These are phyloP conservation scores for Camillea tinctor DNA, from an alignment of 2,329 filamentous ascomycete species.

Conservation along the genomic window DNA sequence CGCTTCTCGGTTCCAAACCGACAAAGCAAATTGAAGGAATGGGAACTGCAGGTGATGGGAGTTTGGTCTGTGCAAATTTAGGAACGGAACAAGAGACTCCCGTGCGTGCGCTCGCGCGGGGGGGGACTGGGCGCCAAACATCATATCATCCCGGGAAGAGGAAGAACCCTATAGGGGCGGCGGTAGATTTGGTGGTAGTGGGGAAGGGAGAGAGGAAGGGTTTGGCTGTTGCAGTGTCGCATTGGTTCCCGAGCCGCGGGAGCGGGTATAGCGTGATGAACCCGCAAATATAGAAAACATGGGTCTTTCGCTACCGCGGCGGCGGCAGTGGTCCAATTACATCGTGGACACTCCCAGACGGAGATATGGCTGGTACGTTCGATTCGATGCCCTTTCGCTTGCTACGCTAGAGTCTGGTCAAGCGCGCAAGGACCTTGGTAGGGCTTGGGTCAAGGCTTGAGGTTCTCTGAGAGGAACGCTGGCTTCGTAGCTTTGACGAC, in stretches of 20 bases:
- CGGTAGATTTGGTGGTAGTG: no score
- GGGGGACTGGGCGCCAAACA: background rate
- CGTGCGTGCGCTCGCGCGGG: no score
- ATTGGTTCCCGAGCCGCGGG: constrained; percentile 1
- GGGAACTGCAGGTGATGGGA: background rate
- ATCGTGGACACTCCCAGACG: background rate
- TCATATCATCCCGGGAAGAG: background rate
- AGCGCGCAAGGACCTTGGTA: background rate
- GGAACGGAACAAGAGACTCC: background rate
- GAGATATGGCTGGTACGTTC: background rate
- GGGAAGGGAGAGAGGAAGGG: no score
- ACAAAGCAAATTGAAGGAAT: background rate
- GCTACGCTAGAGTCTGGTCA: background rate
- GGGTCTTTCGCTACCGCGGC: background rate
- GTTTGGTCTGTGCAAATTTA: background rate
- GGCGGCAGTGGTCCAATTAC: background rate
- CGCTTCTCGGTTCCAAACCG: background rate
- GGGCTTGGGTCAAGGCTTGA: no score
- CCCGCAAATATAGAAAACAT: background rate
- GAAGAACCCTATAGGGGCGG: background rate
- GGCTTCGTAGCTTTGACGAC: background rate
- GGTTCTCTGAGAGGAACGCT: background rate
- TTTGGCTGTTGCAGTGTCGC: background rate
- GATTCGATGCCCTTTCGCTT: background rate
- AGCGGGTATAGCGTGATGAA: background rate